phyloP scores from a whole-genome alignment of 805 yeast species.

The Kluyveromyces dobzhanskii region DNA sequence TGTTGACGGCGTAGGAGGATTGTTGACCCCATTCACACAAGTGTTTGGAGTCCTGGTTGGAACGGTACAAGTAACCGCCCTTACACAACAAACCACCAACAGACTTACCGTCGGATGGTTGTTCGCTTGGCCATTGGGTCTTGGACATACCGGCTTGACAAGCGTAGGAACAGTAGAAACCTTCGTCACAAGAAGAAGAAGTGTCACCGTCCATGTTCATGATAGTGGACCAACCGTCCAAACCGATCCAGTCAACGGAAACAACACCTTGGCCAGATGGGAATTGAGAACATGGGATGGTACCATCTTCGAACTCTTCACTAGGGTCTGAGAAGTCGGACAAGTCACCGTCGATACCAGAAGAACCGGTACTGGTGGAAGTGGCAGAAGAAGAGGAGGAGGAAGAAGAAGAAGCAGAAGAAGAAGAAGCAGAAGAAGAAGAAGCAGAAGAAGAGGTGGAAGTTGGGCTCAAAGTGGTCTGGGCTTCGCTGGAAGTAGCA shows the following conservation, averaged over 20 bases:
- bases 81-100: conserved; percentile 64
- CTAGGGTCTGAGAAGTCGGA: conserved; percentile 40
- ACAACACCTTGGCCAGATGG: conserved; percentile 67
- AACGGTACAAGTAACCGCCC: conserved; percentile 54
- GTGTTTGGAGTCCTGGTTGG: conserved; percentile 42
- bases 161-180: conserved; percentile 68
- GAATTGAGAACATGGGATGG: conserved; percentile 52
- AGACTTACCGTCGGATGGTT: conserved; percentile 61
- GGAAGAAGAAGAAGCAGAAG: conserved; percentile 17
- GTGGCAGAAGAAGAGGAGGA: conserved; percentile 22
- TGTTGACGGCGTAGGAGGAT: conserved; percentile 45
- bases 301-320: conserved; percentile 57
- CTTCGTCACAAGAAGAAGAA: conserved; percentile 53
- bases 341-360: conserved; percentile 45
- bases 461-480: conserved; percentile 8
- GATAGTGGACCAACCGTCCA: conserved; percentile 40
- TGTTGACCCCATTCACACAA: conserved; percentile 61
- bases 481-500: conserved; percentile 18
- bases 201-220: conserved; percentile 63
- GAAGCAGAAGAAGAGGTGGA: conserved; percentile 12
- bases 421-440: conserved; percentile 6
- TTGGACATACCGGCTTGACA: conserved; percentile 76
- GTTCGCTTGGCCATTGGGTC: conserved; percentile 68
- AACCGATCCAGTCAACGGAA: conserved; percentile 44
- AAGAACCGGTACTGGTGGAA: conserved; percentile 26